Percentiles rank a stretch among this genome's conserved stretches.
Evolutionary conservation across 2,329 filamentous ascomycete species (phyloP).

Genomic region (Akanthomyces uredinophilus): DNA sequence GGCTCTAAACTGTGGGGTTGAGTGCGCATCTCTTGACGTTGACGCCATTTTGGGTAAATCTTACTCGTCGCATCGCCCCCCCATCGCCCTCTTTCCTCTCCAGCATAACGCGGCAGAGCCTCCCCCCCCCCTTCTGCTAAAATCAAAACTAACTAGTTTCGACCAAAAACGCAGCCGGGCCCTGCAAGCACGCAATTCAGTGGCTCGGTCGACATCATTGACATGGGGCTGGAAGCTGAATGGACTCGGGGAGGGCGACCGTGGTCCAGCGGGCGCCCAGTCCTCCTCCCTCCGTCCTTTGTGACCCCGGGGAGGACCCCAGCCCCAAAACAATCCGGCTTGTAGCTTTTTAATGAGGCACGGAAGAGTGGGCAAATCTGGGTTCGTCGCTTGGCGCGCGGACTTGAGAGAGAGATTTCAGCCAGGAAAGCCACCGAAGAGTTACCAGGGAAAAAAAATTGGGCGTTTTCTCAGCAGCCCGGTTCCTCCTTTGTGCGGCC

Average conservation of each 20-base stretch:
- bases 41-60: constrained; percentile 16
- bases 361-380: not conserved
- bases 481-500: not conserved
- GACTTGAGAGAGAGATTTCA: not conserved
- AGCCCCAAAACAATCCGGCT: not conserved
- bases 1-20: constrained; percentile 7
- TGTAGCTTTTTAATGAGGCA: not conserved
- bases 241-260: not conserved
- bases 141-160: not conserved
- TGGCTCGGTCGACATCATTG: constrained; percentile 15
- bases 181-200: constrained; percentile 16
- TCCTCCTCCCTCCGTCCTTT: too few relatives aligned
- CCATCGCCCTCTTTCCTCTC: not conserved
- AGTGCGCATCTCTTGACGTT: constrained; percentile 10
- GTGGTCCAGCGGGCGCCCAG: not conserved
- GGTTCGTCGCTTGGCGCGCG: constrained; percentile 11
- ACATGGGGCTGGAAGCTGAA: constrained; percentile 1
- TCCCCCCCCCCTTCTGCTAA: not conserved
- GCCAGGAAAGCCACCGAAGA: not conserved
- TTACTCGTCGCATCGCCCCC: constrained; percentile 12
- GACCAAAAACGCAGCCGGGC: not conserved
- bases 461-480: not conserved
- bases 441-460: constrained; percentile 10
- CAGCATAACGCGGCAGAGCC: not conserved
- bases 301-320: not conserved